Evolutionary conservation across 352 stramenopile genomes (phyloP), one percentile per base, ranked within the genome.

Genomic region (Phytophthora melonis): DNA sequence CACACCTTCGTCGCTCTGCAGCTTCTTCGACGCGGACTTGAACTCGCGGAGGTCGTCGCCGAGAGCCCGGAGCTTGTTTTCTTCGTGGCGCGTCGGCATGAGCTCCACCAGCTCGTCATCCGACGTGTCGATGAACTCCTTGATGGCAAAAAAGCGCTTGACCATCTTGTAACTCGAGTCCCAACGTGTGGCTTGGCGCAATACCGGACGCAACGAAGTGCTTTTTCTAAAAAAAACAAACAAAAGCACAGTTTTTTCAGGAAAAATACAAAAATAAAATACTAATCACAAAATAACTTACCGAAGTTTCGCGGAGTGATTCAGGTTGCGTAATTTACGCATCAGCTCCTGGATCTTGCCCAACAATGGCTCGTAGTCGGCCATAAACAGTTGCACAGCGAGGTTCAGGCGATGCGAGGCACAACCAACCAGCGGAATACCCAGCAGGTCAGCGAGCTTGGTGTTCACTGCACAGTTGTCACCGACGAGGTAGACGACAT

Each of bases 131-230:
- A 25, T 25, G 23, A 25, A 25, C 23, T 25, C 23, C 23, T 25
- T 25, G 23, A 25, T 25, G 23, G 27, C 27, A 23, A 57, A 68
- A 14, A 36, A 62, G 4, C 62, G 50, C 50, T 69, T 54, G 3
- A 39, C 18, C 62, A 69, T 62, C 7, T 66, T 45, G 59, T 49
- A 66, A 8, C 47, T 66, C 45, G 59, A 66, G n/a, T 54, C 45
- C 45, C 45, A 54, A 7, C 45, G 45, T 27, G 45, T 54, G 3
- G 7, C 19, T 53, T 53, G 45, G 45, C 45, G 14, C 18, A 53
- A 16, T 16, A 54, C 45, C 18, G 45, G 45, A 5, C 45, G 13
- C 18, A 54, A 54, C 9, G 16, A 23, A 27, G 45, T 25, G 45
- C 16, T 27, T 54, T 54, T 54, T 18, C 23, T 27, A 54, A 50